These are phyloP conservation scores for Chenopodium berlandieri DNA, from an alignment of 148 eudicot genomes.

Conservation along the genomic window DNA sequence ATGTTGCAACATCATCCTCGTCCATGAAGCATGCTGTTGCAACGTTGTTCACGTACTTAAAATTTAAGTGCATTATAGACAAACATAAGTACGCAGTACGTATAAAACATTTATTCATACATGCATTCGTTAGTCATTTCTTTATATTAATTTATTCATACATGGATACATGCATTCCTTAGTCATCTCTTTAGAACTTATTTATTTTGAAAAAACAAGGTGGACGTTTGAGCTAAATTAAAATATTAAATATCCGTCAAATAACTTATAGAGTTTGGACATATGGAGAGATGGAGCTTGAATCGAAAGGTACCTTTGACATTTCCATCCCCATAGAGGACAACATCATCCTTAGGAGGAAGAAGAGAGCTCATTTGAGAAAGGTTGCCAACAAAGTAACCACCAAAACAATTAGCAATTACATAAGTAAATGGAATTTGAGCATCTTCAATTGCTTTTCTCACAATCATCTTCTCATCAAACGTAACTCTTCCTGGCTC, in stretches of 20 bases:
- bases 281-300: no score
- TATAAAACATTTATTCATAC: no score
- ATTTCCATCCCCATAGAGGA: slow-evolving; percentile 61
- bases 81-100: no score
- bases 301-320: slow-evolving; percentile 47
- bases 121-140: no score
- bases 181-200: no score
- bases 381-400: slow-evolving; percentile 61
- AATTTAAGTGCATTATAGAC: no score
- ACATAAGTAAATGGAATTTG: slow-evolving; percentile 64
- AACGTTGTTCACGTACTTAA: not conserved
- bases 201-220: no score
- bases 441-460: slow-evolving; percentile 69
- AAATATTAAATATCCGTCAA: no score
- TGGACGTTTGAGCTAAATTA: no score
- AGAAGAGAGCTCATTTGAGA: slow-evolving; percentile 46
- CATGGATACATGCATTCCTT: no score
- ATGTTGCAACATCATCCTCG: slow-evolving; percentile 53
- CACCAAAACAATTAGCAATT: slow-evolving; percentile 61
- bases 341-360: slow-evolving; percentile 53
- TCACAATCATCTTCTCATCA: slow-evolving; percentile 67
- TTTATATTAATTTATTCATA: no score
- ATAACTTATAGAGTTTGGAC: no score
- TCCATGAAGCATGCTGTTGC: slow-evolving; percentile 41
- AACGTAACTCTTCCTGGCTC: slow-evolving; percentile 66